Evolutionary conservation across 106 monocot genomes (phyloP), one percentile per base, ranked within the genome.

Genomic region (Apostasia shenzhenica): DNA sequence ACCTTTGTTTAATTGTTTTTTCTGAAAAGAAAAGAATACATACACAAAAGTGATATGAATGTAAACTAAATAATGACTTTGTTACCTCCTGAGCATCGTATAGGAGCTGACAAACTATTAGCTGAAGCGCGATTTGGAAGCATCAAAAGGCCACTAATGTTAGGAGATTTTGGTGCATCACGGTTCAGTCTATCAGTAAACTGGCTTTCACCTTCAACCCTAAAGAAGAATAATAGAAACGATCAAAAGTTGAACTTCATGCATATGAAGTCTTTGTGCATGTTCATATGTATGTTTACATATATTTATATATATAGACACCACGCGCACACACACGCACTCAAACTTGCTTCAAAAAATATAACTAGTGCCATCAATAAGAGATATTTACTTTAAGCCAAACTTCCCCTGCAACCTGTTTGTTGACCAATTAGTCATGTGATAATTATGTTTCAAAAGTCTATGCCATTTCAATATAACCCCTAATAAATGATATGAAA

Each of bases 101-200:
- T 74, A 49, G 92, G 92, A 79, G 92, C 86, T 55, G 92, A 93
- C 54, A 89, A 74, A 77, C 89, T 93, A 63, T 93, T 93, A 45
- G 88, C 88, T 58, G 89, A 93, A 62, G 92, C 88, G 69, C 85
- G 85, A 61, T 69, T 93, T 45, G 92, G 92, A 74, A 93, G 89
- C 78, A 87, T 81, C 67, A 93, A 67, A 53, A 89, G 92, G 54
- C 92, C 92, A 78, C 92, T 93, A 59, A 93, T 77, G 67, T 84
- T 93, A 53, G 83, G 67, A 1, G 69, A 59, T 77, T 83, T 85
- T 14, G 86, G 67, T 41, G 44, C 41, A 26, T 93, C 86, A 58
- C 62, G 82, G 63, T 73, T 90, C 70, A 67, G 67, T 78, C 79
- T 92, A 14, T 83, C 85, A 73, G 70, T 37, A 67, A 62, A 5